Evolutionary conservation across 2,329 filamentous ascomycete species (phyloP).

Genomic region (Amesomyces nigricolor): DNA sequence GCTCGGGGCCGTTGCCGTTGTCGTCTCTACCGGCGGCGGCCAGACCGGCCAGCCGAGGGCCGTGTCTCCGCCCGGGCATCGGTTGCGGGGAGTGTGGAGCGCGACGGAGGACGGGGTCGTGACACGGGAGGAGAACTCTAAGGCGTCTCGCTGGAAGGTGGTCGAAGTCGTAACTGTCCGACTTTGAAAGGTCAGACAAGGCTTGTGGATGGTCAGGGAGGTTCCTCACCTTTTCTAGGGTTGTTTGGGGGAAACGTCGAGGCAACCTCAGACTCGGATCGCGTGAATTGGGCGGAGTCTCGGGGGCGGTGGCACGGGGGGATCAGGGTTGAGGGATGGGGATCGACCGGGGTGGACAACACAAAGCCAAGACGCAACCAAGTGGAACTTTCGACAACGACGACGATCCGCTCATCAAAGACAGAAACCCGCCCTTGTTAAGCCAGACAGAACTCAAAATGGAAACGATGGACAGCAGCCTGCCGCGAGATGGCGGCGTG

Average conservation of each 20-base stretch:
- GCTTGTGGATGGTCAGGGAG: neutral
- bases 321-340: neutral
- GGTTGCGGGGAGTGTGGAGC: neutral
- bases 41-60: slow-evolving; percentile 20
- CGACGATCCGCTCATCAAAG: neutral
- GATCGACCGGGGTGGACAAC: neutral
- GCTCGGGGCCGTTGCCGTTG: slow-evolving; percentile 1
- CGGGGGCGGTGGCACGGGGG: neutral
- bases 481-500: slow-evolving; percentile 12
- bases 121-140: neutral
- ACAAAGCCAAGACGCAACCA: neutral
- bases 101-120: slow-evolving; percentile 1
- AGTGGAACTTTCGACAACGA: neutral
- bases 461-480: neutral
- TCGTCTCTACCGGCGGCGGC: neutral
- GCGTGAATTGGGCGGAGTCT: slow-evolving; percentile 1
- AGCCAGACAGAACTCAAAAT: slow-evolving; percentile 1
- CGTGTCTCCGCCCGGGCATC: slow-evolving; percentile 24
- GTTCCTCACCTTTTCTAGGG: neutral
- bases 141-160: neutral
- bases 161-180: neutral
- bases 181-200: slow-evolving; percentile 1
- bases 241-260: neutral
- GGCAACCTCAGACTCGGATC: neutral
- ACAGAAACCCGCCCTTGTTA: neutral